Evolutionary conservation across 768 basidiomycete species (phyloP), one percentile per base, ranked within the genome.

Genomic region (Phaffia australis): DNA sequence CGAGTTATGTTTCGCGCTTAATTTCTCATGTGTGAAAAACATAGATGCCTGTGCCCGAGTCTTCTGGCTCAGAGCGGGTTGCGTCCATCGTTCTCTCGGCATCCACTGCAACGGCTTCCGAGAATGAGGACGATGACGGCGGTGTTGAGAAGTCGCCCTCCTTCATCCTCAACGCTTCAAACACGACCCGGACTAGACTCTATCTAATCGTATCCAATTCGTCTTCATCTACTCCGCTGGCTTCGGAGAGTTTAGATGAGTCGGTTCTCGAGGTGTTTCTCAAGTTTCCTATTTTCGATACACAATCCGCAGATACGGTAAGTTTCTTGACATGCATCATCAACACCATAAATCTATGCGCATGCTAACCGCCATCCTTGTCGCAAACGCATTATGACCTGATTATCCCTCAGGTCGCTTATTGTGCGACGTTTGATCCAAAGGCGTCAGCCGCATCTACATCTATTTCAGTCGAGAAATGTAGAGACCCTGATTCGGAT

Each of bases 391-490:
- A 5, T 54, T n/a, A 5, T n/a, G 21, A 5, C 5, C 52, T 54
- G 6, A 19, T 16, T 57, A 25, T 5, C 2, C 27, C 23, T 27
- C 27, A 57, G 71, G 74, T 77, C 64, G 73, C 76, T 27, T 83
- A 79, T 71, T 88, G 86, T 68, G 83, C 81, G 6, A 87, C 85
- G 5, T 87, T 81, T 72, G 79, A 86, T 69, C 79, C 83, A 3
- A 76, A 79, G 32, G 84, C 84, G 1, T 64, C 76, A 5, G 70
- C 74, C 1, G 78, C 81, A 2, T 62, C 49, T 51, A 77, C 79
- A n/a, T 80, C 81, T 4, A 77, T 87, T 72, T 80, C 79, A 6
- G 79, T 82, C 73, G 74, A 79, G 58, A 72, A 71, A 11, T 87
- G 84, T 70, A 69, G 68, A 29, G 68, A 69, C 27, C 69, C 69